Evolutionary conservation across 805 yeast species (phyloP).

Genomic region (Hanseniaspora valbyensis): DNA sequence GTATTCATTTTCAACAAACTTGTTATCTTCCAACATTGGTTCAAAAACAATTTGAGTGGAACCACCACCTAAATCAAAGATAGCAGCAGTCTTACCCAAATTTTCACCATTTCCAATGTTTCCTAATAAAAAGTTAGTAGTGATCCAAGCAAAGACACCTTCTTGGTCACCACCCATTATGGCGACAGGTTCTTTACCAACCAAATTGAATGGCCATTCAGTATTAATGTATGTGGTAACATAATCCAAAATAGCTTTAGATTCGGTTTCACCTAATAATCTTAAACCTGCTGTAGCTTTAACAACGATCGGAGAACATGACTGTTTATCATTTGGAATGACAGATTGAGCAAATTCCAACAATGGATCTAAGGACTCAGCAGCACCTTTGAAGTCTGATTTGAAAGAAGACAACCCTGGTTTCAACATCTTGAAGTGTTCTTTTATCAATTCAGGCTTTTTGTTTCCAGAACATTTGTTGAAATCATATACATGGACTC

Average conservation of each 20-base stretch:
- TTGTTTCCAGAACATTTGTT: constrained; percentile 68
- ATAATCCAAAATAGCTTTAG: constrained; percentile 58
- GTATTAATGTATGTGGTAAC: constrained; percentile 65
- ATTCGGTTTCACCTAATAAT: constrained; percentile 63
- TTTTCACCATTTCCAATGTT: constrained; percentile 72
- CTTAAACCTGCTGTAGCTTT: constrained; percentile 98
- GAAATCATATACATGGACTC: constrained; percentile 89
- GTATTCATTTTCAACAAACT: constrained; percentile 78
- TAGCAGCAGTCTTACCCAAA: constrained; percentile 76
- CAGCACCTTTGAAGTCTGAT: constrained; percentile 73
- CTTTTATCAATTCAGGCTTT: constrained; percentile 59
- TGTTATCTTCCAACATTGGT: constrained; percentile 60
- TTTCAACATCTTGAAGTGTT: constrained; percentile 75
- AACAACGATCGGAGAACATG: constrained; percentile 88
- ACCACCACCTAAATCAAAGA: constrained; percentile 96
- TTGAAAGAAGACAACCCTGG: constrained; percentile 88
- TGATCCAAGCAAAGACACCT: constrained; percentile 98
- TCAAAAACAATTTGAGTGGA: constrained; percentile 97
- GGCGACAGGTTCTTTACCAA: constrained; percentile 66
- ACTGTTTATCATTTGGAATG: constrained; percentile 61
- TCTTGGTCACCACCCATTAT: constrained; percentile 96
- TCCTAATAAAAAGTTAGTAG: constrained; percentile 85
- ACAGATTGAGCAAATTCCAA: constrained; percentile 61
- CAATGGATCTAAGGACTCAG: constrained; percentile 75
- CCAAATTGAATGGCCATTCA: constrained; percentile 87